Evolutionary conservation across 2,329 filamentous ascomycete genomes (phyloP), one percentile per base, ranked within the genome.

Genomic region (Fusarium sororula): DNA sequence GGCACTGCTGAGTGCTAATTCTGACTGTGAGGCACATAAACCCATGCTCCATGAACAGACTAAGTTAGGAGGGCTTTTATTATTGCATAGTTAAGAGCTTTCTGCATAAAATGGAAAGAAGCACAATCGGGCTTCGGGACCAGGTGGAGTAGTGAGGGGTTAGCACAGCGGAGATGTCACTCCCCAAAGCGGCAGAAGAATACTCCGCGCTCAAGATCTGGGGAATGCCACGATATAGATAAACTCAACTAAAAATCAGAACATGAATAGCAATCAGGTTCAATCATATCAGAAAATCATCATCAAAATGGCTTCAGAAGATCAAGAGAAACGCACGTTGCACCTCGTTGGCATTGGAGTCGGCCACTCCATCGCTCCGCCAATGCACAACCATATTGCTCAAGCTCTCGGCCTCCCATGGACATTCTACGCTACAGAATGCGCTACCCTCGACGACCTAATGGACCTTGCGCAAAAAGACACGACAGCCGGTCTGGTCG

Each of bases 301-400:
- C 0, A 10, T 26, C 4, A 38, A 30, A 1, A 66, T 67, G 50
- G 6, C 17, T 6, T 66, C 26, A 7, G 17, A 37, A 15, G 7
- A 32, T 9, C 42, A 59, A 39, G 22, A 50, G 28, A 11, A 39
- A 1, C 64, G 64, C 2, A 68, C 65, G 0, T 6, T 68, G 2
- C 65, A 68, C 15, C 65, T 68, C 2, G 65, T 62, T 14, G 65
- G 65, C 24, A 68, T 68, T 38, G 65, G 65, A 4, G 65, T 68
- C 14, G 65, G 65, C 1, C 65, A 68, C 24, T 68, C 65, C 5
- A 68, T 68, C 7, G 65, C 65, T 15, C 65, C 65, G 4, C 63
- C 65, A 2, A 68, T 68, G 65, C 65, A 68, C 45, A 68, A 68
- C 18, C 41, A 62, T 11, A 68, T 68, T 1, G 63, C 65, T 6